Evolutionary conservation across 2,329 filamentous ascomycete genomes (phyloP), one percentile per base, ranked within the genome.

Genomic region (Pyrenochaeta sp.): DNA sequence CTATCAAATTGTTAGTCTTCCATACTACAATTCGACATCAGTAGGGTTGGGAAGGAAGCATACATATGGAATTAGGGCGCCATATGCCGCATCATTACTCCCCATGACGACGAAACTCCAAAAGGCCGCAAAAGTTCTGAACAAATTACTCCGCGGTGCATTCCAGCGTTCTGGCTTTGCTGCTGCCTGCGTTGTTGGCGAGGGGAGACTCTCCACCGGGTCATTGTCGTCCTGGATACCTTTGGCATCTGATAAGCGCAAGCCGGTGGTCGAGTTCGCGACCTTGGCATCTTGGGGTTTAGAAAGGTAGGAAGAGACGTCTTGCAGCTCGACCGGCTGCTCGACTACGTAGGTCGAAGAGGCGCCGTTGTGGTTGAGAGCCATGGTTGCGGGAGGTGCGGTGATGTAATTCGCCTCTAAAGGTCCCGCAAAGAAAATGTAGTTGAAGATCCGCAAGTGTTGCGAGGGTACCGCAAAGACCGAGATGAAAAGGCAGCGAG

Each of bases 31-130:
- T 30, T 15, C 33, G 0, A 40, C 12, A 23, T 42, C 10, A 32
- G 9, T n/a, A 10, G 9, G 10, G 12, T n/a, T 4, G 1, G 12
- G 17, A 5, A 20, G 10, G 23, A 14, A 49, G 23, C 56, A 42
- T 69, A 81, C 75, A 61, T 83, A 83, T 30, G 81, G 81, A 45
- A 83, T 82, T 60, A 82, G 71, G 15, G 79, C 77, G 47, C 87
- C 87, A 39, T 86, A 81, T 20, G 84, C 84, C 9, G 83, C 88
- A 74, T 91, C 89, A 63, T 89, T 89, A 76, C 87, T 82, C 6
- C 89, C 89, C 78, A 89, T 84, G 29, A 90, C 78, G 17, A 87
- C 76, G 59, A 91, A 86, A 4, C 82, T 81, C 73, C 83, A 85
- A 63, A 87, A 85, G 2, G 85, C 82, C 0, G 84, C 80, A 31